These are phyloP conservation scores for Whalleya microplaca DNA, from an alignment of 2,329 filamentous ascomycete species.

Conservation along the genomic window DNA sequence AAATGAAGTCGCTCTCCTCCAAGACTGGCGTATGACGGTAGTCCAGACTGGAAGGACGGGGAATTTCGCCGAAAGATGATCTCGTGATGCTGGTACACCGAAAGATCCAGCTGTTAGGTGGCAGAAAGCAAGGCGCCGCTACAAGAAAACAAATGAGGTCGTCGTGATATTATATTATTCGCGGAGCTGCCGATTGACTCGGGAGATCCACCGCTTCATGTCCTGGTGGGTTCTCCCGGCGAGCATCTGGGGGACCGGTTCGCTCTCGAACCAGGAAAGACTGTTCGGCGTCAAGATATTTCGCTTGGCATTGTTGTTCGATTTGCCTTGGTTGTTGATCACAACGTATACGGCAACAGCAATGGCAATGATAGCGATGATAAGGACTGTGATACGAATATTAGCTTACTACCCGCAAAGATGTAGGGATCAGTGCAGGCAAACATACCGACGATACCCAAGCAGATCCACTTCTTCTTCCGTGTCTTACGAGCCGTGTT, in stretches of 20 bases:
- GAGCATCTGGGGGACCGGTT: slow-evolving; percentile 24
- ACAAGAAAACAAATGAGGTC: background rate
- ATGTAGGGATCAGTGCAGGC: too few species aligned
- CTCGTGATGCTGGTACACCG: background rate
- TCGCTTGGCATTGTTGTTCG: slow-evolving; percentile 20
- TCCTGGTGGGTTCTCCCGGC: slow-evolving; percentile 29
- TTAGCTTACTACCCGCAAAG: slow-evolving; percentile 28
- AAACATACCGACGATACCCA: slow-evolving; percentile 69
- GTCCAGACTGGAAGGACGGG: background rate
- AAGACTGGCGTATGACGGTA: background rate
- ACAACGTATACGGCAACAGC: slow-evolving; percentile 44
- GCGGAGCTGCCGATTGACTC: slow-evolving; percentile 9
- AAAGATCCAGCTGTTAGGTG: background rate
- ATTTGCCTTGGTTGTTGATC: slow-evolving; percentile 13
- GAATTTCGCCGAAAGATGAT: background rate
- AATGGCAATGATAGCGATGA: slow-evolving; percentile 57
- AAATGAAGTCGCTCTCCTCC: background rate
- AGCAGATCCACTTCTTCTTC: slow-evolving; percentile 96
- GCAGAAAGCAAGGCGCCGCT: background rate
- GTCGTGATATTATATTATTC: slow-evolving; percentile 1
- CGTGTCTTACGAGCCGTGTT: slow-evolving; percentile 77
- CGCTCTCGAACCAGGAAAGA: slow-evolving; percentile 22
- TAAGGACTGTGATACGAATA: slow-evolving; percentile 46
- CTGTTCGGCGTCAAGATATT: slow-evolving; percentile 25
- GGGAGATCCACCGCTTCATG: slow-evolving; percentile 21